A percentile compares a stretch with the other conserved stretches of the same genome.
Conservation (phyloP, 306 rosid genomes). For the Fragaria nilgerrensis region DNA sequence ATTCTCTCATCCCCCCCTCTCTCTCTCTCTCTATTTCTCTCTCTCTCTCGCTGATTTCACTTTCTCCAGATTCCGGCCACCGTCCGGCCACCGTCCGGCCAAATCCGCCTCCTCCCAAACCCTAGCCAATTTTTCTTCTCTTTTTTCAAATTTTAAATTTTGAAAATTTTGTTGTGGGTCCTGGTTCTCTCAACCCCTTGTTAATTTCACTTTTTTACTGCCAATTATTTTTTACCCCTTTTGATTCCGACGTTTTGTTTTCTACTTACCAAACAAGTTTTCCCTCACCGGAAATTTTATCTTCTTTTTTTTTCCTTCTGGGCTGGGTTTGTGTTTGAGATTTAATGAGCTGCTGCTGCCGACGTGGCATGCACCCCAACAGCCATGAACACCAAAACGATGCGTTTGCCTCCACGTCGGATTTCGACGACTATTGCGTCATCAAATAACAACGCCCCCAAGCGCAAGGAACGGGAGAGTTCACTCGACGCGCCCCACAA, state of each 20-base stretch:
- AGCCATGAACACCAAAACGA: conserved; percentile 91
- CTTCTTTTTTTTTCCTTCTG: neutral
- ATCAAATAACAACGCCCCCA: conserved; percentile 12
- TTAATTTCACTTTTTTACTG: neutral
- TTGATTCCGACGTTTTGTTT: neutral
- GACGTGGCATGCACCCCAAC: conserved; percentile 65
- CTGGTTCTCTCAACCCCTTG: neutral
- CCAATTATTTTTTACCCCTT: neutral
- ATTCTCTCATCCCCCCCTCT: neutral
- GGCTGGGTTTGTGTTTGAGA: conserved; percentile 10
- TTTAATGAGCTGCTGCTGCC: conserved; percentile 35
- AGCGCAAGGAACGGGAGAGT: conserved; percentile 67
- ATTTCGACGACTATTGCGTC: conserved; percentile 44
- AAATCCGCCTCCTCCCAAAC: neutral
- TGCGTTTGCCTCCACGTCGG: conserved; percentile 97
- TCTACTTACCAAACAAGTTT: neutral
- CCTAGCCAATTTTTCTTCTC: neutral
- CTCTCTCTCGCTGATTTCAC: neutral
- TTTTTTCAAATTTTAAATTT: neutral
- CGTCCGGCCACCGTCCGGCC: conserved; percentile 7
- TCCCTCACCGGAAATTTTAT: neutral
- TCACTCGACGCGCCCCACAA: conserved; percentile 44
- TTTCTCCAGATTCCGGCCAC: conserved; percentile 5
- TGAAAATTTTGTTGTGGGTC: neutral
- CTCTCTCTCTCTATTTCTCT: neutral